Base-by-base conservation (phyloP, 371 early-diverging fungal genomes). In the Apophysomyces elegans region DNA sequence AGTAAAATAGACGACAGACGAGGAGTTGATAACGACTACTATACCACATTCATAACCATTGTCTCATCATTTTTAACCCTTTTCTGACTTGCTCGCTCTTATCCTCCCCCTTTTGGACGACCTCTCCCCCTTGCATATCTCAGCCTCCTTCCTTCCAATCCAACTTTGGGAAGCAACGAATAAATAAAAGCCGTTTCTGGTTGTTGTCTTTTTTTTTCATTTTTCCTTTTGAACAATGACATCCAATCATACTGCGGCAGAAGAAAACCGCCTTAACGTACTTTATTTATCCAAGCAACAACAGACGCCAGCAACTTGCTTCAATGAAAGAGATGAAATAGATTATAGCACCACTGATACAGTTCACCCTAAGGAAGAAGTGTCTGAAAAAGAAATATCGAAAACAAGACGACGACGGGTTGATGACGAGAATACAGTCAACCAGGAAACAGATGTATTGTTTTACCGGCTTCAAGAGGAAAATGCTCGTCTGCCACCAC, bases 401-500 rank as follows among this genome's bases (percentile, higher is more conserved):
- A 50, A n/a, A 26, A 50, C 21, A 21, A 21, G 54, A 50, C 54
- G 54, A 50, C 54, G 54, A 21, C 54, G 54, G 54, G 32, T 50
- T 26, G 47, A 47, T n/a, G 21, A 50, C 7, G 21, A 50, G n/a
- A 9, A 9, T 21, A 7, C 54, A 21, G 21, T 21, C 7, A 21
- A 21, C 8, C 18, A 50, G 21, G 8, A 50, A 50, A 7, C 54
- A 18, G 58, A 69, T 32, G 66, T 45, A 16, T 39, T 71, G 60
- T 61, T 71, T 11, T 59, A 63, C 46, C 61, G 75, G 35, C 64
- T 79, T 18, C 67, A 74, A 64, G 68, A 77, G 64, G 77, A 79
- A 61, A 79, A 79, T 64, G 77, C 77, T 36, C 62, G 62, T 14
- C 56, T 79, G 26, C 73, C 77, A 37, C 80, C 77, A 46, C 80